Evolutionary conservation across 2,329 filamentous ascomycete genomes (phyloP), one percentile per base, ranked within the genome.

Genomic region (Arthroderma sp.): DNA sequence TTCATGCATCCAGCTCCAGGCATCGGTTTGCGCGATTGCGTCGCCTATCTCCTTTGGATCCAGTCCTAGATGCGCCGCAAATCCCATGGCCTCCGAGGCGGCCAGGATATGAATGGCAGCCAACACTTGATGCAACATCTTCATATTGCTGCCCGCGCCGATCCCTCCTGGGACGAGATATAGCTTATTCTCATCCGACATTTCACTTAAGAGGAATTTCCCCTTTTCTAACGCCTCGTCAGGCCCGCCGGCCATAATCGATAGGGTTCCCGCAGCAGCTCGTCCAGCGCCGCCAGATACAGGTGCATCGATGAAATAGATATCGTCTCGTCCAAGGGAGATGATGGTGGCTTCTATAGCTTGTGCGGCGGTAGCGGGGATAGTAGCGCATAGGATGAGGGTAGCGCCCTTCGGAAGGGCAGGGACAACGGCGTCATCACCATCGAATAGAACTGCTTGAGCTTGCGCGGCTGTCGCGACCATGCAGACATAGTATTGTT

Each of bases 391-490:
- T 31, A 85, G 70, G 27, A 84, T 67, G 34, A 86, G 68, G 0
- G 74, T 74, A 8, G 76, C 75, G 33, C 72, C 73, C 44, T 71
- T 59, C 0, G 78, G 74, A 2, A 84, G 67, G 4, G 57, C 63
- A 61, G 50, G 46, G 6, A 55, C 55, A 47, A 69, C 80, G 3
- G 77, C 71, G 38, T 69, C 64, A 1, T 72, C 66, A 1, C 68
- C 69, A 29, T 76, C 75, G 50, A 86, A 77, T 1, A 87, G 64
- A 1, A 82, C 79, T 0, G 69, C 64, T 49, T 83, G 74, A 6
- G 77, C 81, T 58, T 86, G 83, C 36, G 75, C 71, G 2, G 80
- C 77, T 0, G 81, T 84, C 5, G 82, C 82, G 1, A 87, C 83
- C 83, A 87, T 86, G 60, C 78, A 78, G 29, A 86, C 72, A 55